Percentiles rank a stretch among this genome's conserved stretches.
Evolutionary conservation across 225 moss, liverwort and hornwort species (phyloP).

Genomic region (Anthoceros angustus): DNA sequence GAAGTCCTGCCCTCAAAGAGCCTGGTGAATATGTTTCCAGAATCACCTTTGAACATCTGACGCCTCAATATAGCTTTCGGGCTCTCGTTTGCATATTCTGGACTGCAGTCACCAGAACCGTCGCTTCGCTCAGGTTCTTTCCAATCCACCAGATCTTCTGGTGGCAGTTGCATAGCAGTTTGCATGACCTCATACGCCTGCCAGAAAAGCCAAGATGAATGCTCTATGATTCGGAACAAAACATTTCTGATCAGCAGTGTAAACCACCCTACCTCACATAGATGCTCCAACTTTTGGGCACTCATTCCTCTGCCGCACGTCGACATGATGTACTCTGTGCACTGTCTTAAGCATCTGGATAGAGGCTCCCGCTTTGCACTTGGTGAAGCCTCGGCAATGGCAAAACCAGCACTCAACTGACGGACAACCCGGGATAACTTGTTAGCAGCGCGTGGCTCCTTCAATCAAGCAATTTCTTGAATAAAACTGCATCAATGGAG

Average conservation of each 20-base stretch:
- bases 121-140: background rate
- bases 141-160: background rate
- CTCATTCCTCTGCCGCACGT: conserved; percentile 61
- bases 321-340: conserved; percentile 55
- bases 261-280: conserved; percentile 48
- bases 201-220: background rate
- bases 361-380: conserved; percentile 52
- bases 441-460: too few species aligned
- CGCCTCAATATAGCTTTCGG: conserved; percentile 6
- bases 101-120: conserved; percentile 1
- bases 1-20: conserved; percentile 10
- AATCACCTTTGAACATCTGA: conserved; percentile 5
- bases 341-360: conserved; percentile 50
- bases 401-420: conserved; percentile 91
- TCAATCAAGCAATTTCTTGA: background rate
- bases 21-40: conserved; percentile 9
- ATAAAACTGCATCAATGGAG: background rate
- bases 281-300: conserved; percentile 55
- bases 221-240: background rate
- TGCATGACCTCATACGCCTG: conserved; percentile 87
- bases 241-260: background rate
- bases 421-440: background rate
- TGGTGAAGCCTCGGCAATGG: conserved; percentile 58
- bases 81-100: conserved; percentile 14
- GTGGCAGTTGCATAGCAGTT: conserved; percentile 46